A percentile compares a stretch with the other conserved stretches of the same genome.
phyloP scores from a whole-genome alignment of 2,329 filamentous ascomycete genomes.

The Ophiobolus disseminans region DNA sequence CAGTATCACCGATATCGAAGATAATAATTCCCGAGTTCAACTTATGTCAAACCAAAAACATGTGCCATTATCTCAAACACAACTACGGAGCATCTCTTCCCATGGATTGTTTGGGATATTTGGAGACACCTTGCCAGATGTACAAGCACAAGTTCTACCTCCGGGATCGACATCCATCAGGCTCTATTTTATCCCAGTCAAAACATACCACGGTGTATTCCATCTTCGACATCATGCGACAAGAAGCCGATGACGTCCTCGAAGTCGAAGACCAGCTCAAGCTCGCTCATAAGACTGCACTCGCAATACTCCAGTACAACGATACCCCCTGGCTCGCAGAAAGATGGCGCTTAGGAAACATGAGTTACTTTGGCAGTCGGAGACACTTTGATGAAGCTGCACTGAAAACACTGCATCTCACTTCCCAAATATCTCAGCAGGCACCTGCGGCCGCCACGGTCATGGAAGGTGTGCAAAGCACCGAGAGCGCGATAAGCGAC shows the following conservation, averaged over 20 bases:
- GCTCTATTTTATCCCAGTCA: background rate
- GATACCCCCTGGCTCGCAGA: conserved; percentile 30
- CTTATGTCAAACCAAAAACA: conserved; percentile 30
- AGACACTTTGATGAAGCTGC: conserved; percentile 11
- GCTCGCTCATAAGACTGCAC: conserved; percentile 24
- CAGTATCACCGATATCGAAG: background rate
- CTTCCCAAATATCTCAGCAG: conserved; percentile 15
- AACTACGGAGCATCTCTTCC: conserved; percentile 9
- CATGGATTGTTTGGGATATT: conserved; percentile 28
- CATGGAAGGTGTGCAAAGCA: conserved; percentile 27
- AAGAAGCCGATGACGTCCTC: conserved; percentile 15
- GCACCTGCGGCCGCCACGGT: background rate
- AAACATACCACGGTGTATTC: conserved; percentile 4
- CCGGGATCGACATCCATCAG: conserved; percentile 3
- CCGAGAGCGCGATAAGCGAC: conserved; percentile 9
- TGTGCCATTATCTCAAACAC: conserved; percentile 30
- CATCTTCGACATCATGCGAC: conserved; percentile 17
- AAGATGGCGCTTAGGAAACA: conserved; percentile 23
- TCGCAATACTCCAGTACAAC: conserved; percentile 27
- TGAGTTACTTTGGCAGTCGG: conserved; percentile 22
- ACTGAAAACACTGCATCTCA: conserved; percentile 29
- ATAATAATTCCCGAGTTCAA: conserved; percentile 14
- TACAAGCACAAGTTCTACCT: conserved; percentile 33
- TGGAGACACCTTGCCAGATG: conserved; percentile 24
- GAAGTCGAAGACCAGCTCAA: conserved; percentile 21